Percentiles rank a stretch among this genome's conserved stretches.
These are phyloP conservation scores for Neonectria coccinea DNA, from an alignment of 2,329 filamentous ascomycete species.

Conservation along the genomic window DNA sequence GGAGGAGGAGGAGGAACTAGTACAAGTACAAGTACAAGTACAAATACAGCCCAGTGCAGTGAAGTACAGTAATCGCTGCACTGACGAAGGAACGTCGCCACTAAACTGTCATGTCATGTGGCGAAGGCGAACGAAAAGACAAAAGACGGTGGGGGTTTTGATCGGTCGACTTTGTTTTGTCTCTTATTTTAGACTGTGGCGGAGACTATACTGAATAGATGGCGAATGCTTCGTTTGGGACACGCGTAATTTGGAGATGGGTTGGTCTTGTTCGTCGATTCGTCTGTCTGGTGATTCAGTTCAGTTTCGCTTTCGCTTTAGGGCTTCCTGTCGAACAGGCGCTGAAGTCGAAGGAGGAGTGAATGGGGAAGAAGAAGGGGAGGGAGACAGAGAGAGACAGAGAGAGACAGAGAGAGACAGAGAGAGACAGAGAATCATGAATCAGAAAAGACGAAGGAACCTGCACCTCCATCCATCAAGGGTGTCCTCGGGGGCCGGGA, in stretches of 20 bases:
- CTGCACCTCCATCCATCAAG: neutral
- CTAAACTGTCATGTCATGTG: neutral
- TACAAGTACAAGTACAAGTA: neutral
- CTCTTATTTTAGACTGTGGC: slow-evolving; percentile 15
- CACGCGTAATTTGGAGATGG: neutral
- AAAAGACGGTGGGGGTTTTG: neutral
- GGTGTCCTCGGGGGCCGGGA: neutral
- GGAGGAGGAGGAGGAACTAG: slow-evolving; percentile 2
- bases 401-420: neutral
- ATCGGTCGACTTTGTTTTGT: neutral
- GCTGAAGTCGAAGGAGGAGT: neutral
- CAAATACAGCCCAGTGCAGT: neutral
- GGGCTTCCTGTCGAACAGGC: neutral
- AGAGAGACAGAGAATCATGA: neutral
- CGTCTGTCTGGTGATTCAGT: neutral
- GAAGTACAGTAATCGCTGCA: neutral
- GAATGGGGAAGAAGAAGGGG: no score
- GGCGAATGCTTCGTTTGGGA: neutral
- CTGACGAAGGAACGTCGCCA: neutral
- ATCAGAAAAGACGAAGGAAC: no score
- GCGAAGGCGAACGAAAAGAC: neutral
- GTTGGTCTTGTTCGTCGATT: neutral
- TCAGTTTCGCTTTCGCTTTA: neutral
- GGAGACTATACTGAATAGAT: slow-evolving; percentile 1
- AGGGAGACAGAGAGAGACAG: neutral